Evolutionary conservation across 768 basidiomycete genomes (phyloP).

Genomic region (Lactarius pseudohatsudake): DNA sequence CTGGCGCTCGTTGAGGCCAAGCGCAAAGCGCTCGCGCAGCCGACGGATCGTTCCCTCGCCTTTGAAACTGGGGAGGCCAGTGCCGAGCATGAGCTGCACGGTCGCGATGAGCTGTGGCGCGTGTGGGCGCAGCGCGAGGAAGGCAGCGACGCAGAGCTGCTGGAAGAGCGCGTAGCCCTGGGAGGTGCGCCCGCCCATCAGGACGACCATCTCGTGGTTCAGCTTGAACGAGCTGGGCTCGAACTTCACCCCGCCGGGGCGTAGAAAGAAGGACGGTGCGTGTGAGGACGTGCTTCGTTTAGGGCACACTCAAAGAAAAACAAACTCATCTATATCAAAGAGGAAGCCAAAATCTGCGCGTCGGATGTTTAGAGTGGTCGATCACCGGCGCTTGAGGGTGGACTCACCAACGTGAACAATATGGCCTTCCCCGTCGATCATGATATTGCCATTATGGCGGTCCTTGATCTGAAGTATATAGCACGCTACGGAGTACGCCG

Average conservation of each 20-base stretch:
- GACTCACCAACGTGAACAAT: slow-evolving; percentile 89
- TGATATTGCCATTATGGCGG: slow-evolving; percentile 98
- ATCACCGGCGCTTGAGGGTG: not conserved
- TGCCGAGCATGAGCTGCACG: slow-evolving; percentile 91
- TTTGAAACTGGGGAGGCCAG: slow-evolving; percentile 94
- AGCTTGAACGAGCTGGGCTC: slow-evolving; percentile 98
- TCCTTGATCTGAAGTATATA: slow-evolving; percentile 99
- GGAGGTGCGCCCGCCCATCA: slow-evolving; percentile 95
- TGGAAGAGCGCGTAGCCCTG: slow-evolving; percentile 95
- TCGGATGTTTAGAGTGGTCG: not conserved
- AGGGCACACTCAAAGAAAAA: slow-evolving; percentile 16
- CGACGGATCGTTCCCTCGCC: slow-evolving; percentile 90
- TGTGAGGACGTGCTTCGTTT: slow-evolving; percentile 6
- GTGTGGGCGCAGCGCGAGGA: slow-evolving; percentile 94
- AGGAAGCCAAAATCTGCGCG: slow-evolving; percentile 91
- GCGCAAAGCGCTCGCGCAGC: slow-evolving; percentile 82
- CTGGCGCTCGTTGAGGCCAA: slow-evolving; percentile 79
- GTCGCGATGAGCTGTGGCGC: slow-evolving; percentile 88
- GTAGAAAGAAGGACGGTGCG: not conserved
- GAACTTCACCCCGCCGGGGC: slow-evolving; percentile 88
- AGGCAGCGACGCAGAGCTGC: slow-evolving; percentile 92
- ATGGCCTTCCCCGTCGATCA: slow-evolving; percentile 98
- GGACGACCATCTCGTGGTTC: slow-evolving; percentile 95
- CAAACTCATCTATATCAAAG: slow-evolving; percentile 94
- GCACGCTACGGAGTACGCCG: slow-evolving; percentile 96